phyloP scores from a whole-genome alignment of 169 alveolate genomes.

The Plasmodium yoelii region DNA sequence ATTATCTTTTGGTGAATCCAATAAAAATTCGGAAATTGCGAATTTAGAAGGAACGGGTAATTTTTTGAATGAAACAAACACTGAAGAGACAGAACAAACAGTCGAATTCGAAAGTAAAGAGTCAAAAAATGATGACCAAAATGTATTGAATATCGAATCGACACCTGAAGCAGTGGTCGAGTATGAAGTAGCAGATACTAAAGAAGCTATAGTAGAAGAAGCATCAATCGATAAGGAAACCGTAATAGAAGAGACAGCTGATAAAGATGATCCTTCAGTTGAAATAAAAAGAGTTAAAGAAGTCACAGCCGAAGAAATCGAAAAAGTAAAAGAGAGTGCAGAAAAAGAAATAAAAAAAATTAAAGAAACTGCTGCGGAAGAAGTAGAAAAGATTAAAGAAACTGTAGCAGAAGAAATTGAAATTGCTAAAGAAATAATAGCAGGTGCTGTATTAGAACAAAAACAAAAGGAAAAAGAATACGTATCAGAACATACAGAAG shows the following conservation, averaged over 20 bases:
- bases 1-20: background rate
- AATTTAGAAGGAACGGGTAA: background rate
- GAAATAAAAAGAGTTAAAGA: background rate
- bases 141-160: background rate
- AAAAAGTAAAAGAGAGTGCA: background rate
- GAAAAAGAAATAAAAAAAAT: background rate
- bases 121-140: background rate
- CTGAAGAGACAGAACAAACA: background rate
- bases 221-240: background rate
- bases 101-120: background rate
- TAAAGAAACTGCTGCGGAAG: background rate
- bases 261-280: background rate
- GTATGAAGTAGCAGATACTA: background rate
- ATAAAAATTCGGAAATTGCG: conserved; percentile 7
- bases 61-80: background rate
- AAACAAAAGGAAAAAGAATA: background rate
- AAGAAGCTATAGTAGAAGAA: background rate
- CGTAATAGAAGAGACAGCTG: background rate
- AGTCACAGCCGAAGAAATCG: background rate
- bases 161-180: background rate
- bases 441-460: background rate
- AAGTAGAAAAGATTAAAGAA: background rate
- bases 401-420: background rate
- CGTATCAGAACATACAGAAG: background rate
- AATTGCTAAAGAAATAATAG: background rate